Percentiles rank a stretch among this genome's conserved stretches.
phyloP scores from a whole-genome alignment of 768 basidiomycete genomes.

The Amanita rimosa region DNA sequence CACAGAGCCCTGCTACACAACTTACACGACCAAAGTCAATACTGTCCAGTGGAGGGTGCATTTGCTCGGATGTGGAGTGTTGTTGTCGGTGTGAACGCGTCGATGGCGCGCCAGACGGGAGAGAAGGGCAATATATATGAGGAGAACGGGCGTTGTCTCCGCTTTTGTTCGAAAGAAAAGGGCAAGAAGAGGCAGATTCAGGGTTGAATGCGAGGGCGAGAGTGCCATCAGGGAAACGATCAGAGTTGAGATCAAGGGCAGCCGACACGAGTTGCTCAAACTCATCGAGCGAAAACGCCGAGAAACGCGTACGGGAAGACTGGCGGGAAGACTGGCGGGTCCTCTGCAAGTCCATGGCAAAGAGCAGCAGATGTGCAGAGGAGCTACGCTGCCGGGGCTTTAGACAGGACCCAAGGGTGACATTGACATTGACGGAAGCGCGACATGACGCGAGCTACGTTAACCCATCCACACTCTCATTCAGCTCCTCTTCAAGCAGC shows the following conservation, averaged over 20 bases:
- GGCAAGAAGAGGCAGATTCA: neutral
- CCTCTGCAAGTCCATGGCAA: neutral
- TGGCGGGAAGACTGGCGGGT: neutral
- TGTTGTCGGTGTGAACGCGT: neutral
- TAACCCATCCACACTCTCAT: slow-evolving; percentile 71
- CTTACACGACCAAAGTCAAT: slow-evolving; percentile 2
- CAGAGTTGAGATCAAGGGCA: slow-evolving; percentile 7
- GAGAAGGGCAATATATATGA: neutral
- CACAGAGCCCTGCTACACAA: neutral
- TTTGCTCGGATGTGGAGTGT: neutral
- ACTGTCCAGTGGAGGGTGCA: neutral
- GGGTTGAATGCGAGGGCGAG: slow-evolving; percentile 2
- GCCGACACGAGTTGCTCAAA: slow-evolving; percentile 1
- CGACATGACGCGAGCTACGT: slow-evolving; percentile 8
- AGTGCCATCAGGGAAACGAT: slow-evolving; percentile 3
- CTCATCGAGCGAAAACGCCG: slow-evolving; percentile 2
- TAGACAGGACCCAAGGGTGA: neutral
- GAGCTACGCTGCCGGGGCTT: neutral
- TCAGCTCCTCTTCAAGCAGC: slow-evolving; percentile 74
- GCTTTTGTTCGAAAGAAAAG: neutral
- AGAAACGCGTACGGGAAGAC: neutral
- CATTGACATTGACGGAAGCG: too few relatives aligned
- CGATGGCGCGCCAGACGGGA: neutral
- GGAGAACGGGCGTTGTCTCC: neutral
- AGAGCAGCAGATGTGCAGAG: neutral